A percentile compares a stretch with the other conserved stretches of the same genome.
Conservation (phyloP, 331 rosid genomes). For the Prunus yedoensis region DNA sequence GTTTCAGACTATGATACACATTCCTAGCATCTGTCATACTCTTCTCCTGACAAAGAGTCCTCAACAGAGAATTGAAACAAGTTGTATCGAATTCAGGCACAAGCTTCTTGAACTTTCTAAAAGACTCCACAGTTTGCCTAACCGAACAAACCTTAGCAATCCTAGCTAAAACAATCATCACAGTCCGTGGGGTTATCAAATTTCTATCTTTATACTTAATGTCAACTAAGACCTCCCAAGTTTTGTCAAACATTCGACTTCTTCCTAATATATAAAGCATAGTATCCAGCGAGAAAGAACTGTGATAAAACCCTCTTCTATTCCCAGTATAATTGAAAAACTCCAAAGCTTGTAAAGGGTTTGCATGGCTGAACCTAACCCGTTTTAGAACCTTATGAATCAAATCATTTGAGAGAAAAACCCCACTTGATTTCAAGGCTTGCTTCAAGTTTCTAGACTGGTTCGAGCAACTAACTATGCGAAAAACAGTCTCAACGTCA, state of each 20-base stretch:
- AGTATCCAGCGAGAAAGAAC: conserved; percentile 63
- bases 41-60: conserved; percentile 80
- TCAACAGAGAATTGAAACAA: conserved; percentile 72
- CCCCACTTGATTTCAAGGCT: conserved; percentile 52
- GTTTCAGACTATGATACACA: conserved; percentile 71
- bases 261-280: conserved; percentile 79
- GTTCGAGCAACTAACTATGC: conserved; percentile 45
- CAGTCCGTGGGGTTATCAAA: conserved; percentile 56
- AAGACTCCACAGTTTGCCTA: conserved; percentile 74
- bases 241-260: conserved; percentile 55
- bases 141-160: conserved; percentile 79
- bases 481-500: conserved; percentile 48
- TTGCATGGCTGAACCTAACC: conserved; percentile 78
- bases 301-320: conserved; percentile 79
- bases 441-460: conserved; percentile 39
- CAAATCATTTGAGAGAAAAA: conserved; percentile 75
- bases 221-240: conserved; percentile 64
- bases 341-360: conserved; percentile 66
- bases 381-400: conserved; percentile 71
- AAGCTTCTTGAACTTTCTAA: conserved; percentile 64
- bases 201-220: conserved; percentile 42
- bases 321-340: conserved; percentile 57
- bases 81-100: conserved; percentile 51
- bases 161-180: conserved; percentile 75
- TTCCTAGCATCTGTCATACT: conserved; percentile 84